These are phyloP conservation scores for Zopfochytrium polystomum DNA, from an alignment of 371 early-diverging fungal species.

Conservation along the genomic window DNA sequence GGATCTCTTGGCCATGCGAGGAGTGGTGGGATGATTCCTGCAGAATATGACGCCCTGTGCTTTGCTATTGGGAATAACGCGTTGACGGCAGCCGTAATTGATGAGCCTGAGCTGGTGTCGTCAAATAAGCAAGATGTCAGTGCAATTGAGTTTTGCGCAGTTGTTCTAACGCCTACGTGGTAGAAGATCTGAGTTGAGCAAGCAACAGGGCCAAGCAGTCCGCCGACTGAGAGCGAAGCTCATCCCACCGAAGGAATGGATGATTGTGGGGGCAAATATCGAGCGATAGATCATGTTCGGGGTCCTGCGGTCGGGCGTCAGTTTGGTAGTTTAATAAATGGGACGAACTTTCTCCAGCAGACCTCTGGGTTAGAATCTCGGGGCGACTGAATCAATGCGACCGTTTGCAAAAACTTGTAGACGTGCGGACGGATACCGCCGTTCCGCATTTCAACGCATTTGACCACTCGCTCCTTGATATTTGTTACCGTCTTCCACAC, in stretches of 20 bases:
- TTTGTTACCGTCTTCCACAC: not conserved
- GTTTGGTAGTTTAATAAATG: too few species aligned
- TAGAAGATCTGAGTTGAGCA: constrained; percentile 12
- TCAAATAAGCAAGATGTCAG: not conserved
- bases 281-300: constrained; percentile 14
- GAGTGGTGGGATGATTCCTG: constrained; percentile 15
- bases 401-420: constrained; percentile 31
- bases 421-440: constrained; percentile 29
- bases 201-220: constrained; percentile 12
- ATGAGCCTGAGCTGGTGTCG: constrained; percentile 21
- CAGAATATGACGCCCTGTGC: constrained; percentile 21
- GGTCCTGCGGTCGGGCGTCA: too few species aligned
- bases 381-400: constrained; percentile 24
- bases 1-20: constrained; percentile 16
- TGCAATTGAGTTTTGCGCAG: too few species aligned
- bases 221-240: constrained; percentile 12
- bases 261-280: constrained; percentile 25
- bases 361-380: too few species aligned
- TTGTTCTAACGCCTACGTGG: too few species aligned
- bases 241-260: constrained; percentile 25
- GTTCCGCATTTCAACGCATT: constrained; percentile 29
- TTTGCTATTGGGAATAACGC: constrained; percentile 28
- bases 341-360: too few species aligned
- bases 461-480: constrained; percentile 3
- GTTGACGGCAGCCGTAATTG: constrained; percentile 34